A percentile compares a stretch with the other conserved stretches of the same genome.
Conservation (phyloP, 768 basidiomycete species). For the Rhizopogon sp. region DNA sequence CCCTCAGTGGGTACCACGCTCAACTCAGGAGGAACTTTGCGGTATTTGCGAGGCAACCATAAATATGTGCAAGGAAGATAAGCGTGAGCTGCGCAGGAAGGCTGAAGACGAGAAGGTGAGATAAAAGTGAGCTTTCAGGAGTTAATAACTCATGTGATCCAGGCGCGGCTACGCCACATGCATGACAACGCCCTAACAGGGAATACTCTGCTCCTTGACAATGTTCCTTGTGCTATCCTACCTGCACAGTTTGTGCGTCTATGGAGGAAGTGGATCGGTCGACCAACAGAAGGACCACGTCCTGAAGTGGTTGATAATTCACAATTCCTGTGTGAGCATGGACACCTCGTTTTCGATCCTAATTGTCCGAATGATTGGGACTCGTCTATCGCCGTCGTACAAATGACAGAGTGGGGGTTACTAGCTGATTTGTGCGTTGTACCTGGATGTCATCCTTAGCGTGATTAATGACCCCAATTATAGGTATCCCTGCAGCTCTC, state of each 20-base stretch:
- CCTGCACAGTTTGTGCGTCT: slow-evolving; percentile 55
- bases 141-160: slow-evolving; percentile 5
- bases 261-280: slow-evolving; percentile 69
- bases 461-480: slow-evolving; percentile 15
- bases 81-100: slow-evolving; percentile 53
- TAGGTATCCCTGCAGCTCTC: slow-evolving; percentile 56
- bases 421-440: slow-evolving; percentile 52
- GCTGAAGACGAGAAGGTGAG: slow-evolving; percentile 78
- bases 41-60: slow-evolving; percentile 55
- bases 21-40: slow-evolving; percentile 50
- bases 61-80: slow-evolving; percentile 56
- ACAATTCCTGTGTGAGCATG: slow-evolving; percentile 64
- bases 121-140: not conserved
- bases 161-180: slow-evolving; percentile 65
- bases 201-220: slow-evolving; percentile 40
- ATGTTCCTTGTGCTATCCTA: slow-evolving; percentile 52
- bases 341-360: slow-evolving; percentile 59
- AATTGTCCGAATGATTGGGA: slow-evolving; percentile 57
- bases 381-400: slow-evolving; percentile 49
- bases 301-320: slow-evolving; percentile 62
- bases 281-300: slow-evolving; percentile 48
- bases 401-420: slow-evolving; percentile 59
- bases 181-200: slow-evolving; percentile 48
- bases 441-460: slow-evolving; percentile 5
- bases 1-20: slow-evolving; percentile 58